phyloP scores from a whole-genome alignment of 208 protist species.

The Trichomonas vaginalis region DNA sequence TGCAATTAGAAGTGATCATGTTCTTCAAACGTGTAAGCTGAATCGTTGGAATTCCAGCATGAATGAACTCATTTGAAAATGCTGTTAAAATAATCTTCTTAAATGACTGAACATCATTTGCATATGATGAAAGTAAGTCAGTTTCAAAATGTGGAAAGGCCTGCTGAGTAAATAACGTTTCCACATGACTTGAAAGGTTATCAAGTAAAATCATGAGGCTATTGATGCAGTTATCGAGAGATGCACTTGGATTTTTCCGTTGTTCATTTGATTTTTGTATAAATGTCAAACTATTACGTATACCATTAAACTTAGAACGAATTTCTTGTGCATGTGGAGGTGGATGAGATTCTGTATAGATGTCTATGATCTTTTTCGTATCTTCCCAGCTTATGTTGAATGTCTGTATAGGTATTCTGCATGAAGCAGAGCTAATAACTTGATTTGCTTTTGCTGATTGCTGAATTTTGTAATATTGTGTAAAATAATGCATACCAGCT shows the following conservation, averaged over 20 bases:
- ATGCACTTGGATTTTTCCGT: background rate
- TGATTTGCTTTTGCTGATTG: background rate
- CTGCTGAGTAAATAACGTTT: background rate
- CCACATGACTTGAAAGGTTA: background rate
- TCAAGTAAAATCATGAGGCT: background rate
- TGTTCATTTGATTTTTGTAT: background rate
- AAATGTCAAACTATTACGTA: background rate
- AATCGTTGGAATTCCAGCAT: background rate
- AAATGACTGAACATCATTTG: background rate
- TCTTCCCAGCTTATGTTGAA: background rate
- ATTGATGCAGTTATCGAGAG: background rate
- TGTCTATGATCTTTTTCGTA: background rate
- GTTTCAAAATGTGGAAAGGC: background rate
- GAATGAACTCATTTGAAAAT: background rate
- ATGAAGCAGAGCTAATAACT: background rate
- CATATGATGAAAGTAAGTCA: background rate
- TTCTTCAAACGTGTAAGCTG: background rate
- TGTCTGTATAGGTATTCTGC: background rate
- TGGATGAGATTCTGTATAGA: background rate
- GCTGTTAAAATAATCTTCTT: background rate
- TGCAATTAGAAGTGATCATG: background rate
- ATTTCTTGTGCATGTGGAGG: background rate
- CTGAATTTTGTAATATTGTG: background rate
- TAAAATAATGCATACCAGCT: background rate
- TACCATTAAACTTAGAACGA: background rate